These are phyloP conservation scores for Rhizopus arrhizus DNA, from an alignment of 371 early-diverging fungal genomes.

Conservation along the genomic window DNA sequence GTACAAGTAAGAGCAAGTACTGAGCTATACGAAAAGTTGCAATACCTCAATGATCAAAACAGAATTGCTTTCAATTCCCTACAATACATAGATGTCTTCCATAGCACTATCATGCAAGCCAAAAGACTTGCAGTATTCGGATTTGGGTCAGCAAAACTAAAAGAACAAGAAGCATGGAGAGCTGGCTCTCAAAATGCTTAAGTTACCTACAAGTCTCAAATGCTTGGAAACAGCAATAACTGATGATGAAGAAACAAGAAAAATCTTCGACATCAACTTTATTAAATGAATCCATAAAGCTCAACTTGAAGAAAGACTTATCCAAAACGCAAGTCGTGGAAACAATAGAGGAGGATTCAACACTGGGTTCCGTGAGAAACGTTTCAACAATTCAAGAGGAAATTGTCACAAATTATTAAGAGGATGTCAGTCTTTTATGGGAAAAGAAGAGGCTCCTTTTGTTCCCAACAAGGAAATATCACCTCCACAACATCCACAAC, in stretches of 20 bases:
- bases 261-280: constrained; percentile 2
- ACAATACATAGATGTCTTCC: constrained; percentile 1
- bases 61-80: too few species aligned
- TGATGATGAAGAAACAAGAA: neutral
- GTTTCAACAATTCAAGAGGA: too few species aligned
- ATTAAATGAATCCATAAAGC: constrained; percentile 7
- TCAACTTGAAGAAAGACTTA: constrained; percentile 4
- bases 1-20: too few species aligned
- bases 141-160: too few species aligned
- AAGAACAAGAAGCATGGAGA: too few species aligned
- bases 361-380: too few species aligned
- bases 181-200: neutral
- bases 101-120: constrained; percentile 1
- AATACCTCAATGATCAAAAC: too few species aligned
- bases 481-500: neutral
- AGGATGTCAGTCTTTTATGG: constrained; percentile 1
- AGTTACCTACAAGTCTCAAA: constrained; percentile 10
- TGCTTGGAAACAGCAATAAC: constrained; percentile 2
- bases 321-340: neutral
- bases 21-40: too few species aligned
- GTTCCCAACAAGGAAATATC: neutral
- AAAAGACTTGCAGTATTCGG: constrained; percentile 9
- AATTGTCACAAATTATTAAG: too few species aligned
- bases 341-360: neutral
- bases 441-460: neutral